These are phyloP conservation scores for Apophysomyces trapeziformis DNA, from an alignment of 371 early-diverging fungal species.

Conservation along the genomic window DNA sequence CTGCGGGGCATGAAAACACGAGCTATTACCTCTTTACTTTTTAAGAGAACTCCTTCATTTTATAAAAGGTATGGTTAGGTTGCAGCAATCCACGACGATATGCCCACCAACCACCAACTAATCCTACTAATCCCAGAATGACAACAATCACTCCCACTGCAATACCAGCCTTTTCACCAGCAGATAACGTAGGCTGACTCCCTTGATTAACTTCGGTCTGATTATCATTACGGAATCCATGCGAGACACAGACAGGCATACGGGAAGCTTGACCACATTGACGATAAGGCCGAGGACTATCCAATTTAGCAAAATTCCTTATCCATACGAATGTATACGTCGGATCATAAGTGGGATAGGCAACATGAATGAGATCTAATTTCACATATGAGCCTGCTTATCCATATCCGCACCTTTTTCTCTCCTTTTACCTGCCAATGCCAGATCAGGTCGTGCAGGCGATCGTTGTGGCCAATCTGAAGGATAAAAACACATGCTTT, in stretches of 20 bases:
- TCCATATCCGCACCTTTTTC: too few relatives aligned
- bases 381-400: too few relatives aligned
- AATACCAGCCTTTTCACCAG: constrained; percentile 47
- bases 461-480: constrained; percentile 43
- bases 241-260: not conserved
- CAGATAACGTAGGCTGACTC: constrained; percentile 17
- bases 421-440: constrained; percentile 24
- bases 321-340: constrained; percentile 42
- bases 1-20: not conserved
- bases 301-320: constrained; percentile 41
- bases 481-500: not conserved
- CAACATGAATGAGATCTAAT: constrained; percentile 33
- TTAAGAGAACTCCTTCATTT: constrained; percentile 1
- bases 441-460: constrained; percentile 46
- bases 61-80: not conserved
- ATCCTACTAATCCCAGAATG: constrained; percentile 22
- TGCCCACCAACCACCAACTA: constrained; percentile 19
- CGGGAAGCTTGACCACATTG: constrained; percentile 10
- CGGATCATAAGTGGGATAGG: constrained; percentile 43
- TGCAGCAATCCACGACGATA: constrained; percentile 13
- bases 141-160: constrained; percentile 44
- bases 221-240: not conserved
- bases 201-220: not conserved
- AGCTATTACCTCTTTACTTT: not conserved
- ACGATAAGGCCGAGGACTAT: constrained; percentile 9